phyloP scores from a whole-genome alignment of 169 alveolate genomes.

The Plasmodium inui region DNA sequence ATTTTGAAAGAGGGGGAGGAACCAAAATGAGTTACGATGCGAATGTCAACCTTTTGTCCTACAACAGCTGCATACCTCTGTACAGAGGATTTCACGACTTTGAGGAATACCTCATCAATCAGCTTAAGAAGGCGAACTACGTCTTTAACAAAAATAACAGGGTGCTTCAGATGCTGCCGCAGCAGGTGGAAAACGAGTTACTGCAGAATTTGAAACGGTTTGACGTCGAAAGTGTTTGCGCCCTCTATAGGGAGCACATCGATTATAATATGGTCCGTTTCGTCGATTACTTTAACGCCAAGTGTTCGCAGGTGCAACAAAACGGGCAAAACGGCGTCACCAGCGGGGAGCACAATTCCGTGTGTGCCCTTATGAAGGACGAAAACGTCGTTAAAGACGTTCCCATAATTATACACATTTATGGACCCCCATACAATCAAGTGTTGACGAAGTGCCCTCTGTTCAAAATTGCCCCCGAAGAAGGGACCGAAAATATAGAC shows the following conservation, averaged over 20 bases:
- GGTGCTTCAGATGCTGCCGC: constrained; percentile 43
- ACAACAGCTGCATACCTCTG: constrained; percentile 50
- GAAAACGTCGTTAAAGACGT: constrained; percentile 27
- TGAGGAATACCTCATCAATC: constrained; percentile 32
- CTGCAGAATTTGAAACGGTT: constrained; percentile 28
- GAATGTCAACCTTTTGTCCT: constrained; percentile 29
- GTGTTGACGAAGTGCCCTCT: constrained; percentile 40
- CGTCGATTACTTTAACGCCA: constrained; percentile 36
- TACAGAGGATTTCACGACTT: constrained; percentile 55
- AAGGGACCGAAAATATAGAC: not conserved
- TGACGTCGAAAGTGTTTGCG: constrained; percentile 34
- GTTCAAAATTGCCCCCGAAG: not conserved
- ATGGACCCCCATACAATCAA: constrained; percentile 76
- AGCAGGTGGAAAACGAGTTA: constrained; percentile 28
- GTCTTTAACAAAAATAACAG: constrained; percentile 32
- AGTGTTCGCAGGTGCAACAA: not conserved
- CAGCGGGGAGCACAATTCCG: not conserved
- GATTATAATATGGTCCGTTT: constrained; percentile 48
- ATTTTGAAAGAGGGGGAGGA: not conserved
- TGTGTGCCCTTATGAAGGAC: constrained; percentile 16
- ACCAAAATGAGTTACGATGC: not conserved
- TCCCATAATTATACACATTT: constrained; percentile 72
- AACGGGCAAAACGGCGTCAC: not conserved
- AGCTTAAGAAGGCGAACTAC: constrained; percentile 50
- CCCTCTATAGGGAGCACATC: constrained; percentile 51